Evolutionary conservation across 2,329 filamentous ascomycete species (phyloP).

Genomic region (Cryphonectria parasitica): DNA sequence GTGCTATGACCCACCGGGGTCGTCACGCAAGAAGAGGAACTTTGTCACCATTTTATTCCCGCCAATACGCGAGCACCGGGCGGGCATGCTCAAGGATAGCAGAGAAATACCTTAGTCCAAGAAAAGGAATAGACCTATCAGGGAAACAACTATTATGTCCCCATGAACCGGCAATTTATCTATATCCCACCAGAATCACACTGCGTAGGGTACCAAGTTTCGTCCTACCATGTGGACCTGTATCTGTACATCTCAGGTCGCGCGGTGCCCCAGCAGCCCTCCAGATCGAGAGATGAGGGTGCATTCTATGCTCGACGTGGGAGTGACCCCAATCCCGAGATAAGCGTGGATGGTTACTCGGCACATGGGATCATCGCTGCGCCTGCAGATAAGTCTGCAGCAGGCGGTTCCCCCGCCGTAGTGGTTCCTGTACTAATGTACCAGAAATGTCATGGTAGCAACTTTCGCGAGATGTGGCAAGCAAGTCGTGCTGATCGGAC

Average conservation of each 20-base stretch:
- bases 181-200: not conserved
- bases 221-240: not conserved
- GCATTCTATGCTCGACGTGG: not conserved
- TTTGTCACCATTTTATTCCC: not conserved
- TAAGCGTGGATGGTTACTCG: not conserved
- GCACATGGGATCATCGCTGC: not conserved
- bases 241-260: not conserved
- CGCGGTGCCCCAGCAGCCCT: not conserved
- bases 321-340: not conserved
- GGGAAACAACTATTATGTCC: not conserved
- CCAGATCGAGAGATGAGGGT: not conserved
- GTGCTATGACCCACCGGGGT: not conserved
- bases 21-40: conserved; percentile 1
- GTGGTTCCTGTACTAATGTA: not conserved
- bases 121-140: not conserved
- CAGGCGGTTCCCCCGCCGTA: not conserved
- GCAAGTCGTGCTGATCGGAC: conserved; percentile 1
- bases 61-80: not conserved
- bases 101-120: not conserved
- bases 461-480: conserved; percentile 1
- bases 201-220: not conserved
- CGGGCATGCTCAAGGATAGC: not conserved
- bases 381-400: not conserved
- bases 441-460: not conserved
- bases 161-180: not conserved